phyloP scores from a whole-genome alignment of 768 basidiomycete species.

The Russula ochroleuca region DNA sequence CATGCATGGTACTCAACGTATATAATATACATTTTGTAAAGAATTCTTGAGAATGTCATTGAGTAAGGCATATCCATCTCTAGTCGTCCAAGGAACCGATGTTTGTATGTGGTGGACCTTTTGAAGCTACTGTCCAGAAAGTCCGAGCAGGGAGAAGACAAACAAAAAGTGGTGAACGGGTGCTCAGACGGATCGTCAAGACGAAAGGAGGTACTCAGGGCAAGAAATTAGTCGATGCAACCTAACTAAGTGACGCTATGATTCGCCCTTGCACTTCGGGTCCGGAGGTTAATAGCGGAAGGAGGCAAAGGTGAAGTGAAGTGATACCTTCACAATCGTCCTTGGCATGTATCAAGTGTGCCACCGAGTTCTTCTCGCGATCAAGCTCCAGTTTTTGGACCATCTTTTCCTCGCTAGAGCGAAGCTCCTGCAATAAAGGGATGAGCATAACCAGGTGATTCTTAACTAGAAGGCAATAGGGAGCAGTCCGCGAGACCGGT shows the following conservation, averaged over 20 bases:
- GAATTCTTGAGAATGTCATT: background rate
- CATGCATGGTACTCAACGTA: background rate
- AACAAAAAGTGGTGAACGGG: background rate
- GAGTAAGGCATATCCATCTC: background rate
- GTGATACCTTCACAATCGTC: slow-evolving; percentile 21
- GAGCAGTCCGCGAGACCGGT: background rate
- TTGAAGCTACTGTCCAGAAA: background rate
- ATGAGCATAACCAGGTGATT: background rate
- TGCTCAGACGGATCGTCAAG: background rate
- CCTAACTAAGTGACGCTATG: background rate
- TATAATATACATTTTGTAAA: background rate
- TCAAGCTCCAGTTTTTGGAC: slow-evolving; percentile 7
- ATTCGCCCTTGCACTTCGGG: slow-evolving; percentile 16
- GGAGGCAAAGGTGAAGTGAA: background rate
- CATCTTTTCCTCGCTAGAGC: slow-evolving; percentile 1
- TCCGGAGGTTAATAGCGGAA: background rate
- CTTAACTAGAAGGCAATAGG: background rate
- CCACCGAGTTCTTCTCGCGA: slow-evolving; percentile 16
- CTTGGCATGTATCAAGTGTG: slow-evolving; percentile 10
- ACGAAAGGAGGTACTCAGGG: background rate
- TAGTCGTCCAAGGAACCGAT: background rate
- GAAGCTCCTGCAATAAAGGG: slow-evolving; percentile 7
- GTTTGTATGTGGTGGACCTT: no score
- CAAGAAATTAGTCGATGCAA: background rate
- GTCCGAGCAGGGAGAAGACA: background rate